Evolutionary conservation across 441 rosid species (phyloP).

Genomic region (Omphalea diandra): DNA sequence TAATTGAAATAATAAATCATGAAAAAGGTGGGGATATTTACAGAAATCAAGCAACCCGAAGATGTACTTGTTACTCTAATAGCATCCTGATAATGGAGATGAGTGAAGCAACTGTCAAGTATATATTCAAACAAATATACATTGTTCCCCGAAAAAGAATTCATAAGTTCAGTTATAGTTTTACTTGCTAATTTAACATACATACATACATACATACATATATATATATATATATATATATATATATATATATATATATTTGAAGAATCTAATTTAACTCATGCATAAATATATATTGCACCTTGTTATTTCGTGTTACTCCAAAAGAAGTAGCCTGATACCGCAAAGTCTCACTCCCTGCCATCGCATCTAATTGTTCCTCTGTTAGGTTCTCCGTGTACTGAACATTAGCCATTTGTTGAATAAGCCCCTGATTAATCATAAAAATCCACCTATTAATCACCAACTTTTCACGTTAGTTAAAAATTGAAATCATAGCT

Average conservation of each 20-base stretch:
- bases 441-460: conserved; percentile 31
- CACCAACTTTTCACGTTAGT: conserved; percentile 13
- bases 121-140: no score
- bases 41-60: not conserved
- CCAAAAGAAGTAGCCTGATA: conserved; percentile 99
- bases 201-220: no score
- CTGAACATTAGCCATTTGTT: conserved; percentile 99
- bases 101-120: not conserved
- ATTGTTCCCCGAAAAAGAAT: no score
- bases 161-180: no score
- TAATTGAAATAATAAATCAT: not conserved
- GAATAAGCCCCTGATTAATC: conserved; percentile 83
- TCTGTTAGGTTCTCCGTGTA: conserved; percentile 98
- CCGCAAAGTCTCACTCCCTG: conserved; percentile 98
- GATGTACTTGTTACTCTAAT: no score
- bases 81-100: no score
- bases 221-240: no score
- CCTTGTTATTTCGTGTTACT: conserved; percentile 95
- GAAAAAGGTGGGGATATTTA: not conserved
- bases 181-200: no score
- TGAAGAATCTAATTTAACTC: no score
- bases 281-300: no score
- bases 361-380: conserved; percentile 99
- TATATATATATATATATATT: no score
- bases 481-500: conserved; percentile 18